A percentile compares a stretch with the other conserved stretches of the same genome.
Conservation (phyloP, 106 monocot species). For the Apostasia shenzhenica region DNA sequence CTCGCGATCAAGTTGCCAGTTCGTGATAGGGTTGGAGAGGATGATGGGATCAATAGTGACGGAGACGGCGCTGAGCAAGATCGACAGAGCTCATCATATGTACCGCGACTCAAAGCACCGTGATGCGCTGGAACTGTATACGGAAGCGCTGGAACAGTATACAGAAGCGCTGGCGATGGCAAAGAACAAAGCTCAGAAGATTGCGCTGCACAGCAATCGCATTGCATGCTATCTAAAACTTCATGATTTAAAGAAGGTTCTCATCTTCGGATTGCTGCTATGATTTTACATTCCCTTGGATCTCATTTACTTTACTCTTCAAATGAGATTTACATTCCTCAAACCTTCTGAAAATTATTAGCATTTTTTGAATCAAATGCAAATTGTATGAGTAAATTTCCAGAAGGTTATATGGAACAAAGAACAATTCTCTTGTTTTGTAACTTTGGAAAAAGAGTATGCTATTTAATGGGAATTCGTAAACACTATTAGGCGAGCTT, state of each 20-base stretch:
- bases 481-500: no score
- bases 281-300: no score
- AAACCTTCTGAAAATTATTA: no score
- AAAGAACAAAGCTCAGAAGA: constrained; percentile 77
- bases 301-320: no score
- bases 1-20: background rate
- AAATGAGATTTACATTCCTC: no score
- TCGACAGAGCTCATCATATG: constrained; percentile 88
- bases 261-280: background rate
- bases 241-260: constrained; percentile 77
- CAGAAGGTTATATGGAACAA: no score
- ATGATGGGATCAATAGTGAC: background rate
- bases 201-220: constrained; percentile 91
- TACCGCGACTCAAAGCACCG: constrained; percentile 75
- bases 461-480: no score
- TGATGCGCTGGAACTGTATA: constrained; percentile 77
- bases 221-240: constrained; percentile 97
- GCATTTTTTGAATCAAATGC: no score
- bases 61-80: constrained; percentile 28
- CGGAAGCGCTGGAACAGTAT: constrained; percentile 86
- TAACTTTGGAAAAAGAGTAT: no score
- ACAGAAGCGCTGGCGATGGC: constrained; percentile 84
- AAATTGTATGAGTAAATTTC: no score
- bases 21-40: background rate
- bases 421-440: no score